Base-by-base conservation (phyloP, 2,329 filamentous ascomycete species). In the Colletotrichum lentis region DNA sequence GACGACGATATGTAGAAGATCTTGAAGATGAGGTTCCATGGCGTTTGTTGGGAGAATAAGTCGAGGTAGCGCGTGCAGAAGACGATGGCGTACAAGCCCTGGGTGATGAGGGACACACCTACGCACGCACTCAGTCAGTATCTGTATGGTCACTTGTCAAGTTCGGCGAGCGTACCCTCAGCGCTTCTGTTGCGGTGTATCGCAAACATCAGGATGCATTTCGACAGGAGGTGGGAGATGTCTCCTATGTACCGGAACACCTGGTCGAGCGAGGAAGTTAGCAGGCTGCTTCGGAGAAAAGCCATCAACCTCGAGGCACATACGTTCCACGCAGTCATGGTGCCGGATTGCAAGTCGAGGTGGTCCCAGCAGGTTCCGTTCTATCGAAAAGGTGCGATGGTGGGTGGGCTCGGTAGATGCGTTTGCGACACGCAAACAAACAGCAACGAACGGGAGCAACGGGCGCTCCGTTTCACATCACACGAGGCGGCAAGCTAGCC, bases 91-190 rank as follows among this genome's bases (percentile, higher is more conserved):
- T 98, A 98, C 72, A 97, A 88, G 64, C 90, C 85, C 80, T 98
- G 95, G 1, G 92, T 97, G 74, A 98, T 92, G 76, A 97, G 89
- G 27, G 94, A 97, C 69, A 97, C 91, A 68, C 94, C 91, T 92
- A 72, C n/a, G 54, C 37, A 56, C 41, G 31, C 5, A 11, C 11
- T 56, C 37, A 63, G 72, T 74, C 67, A 73, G 70, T 54, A 62
- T 52, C 54, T 53, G 62, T 53, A 6, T 4, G 2, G 10, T 39
- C 1, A 7, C 10, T n/a, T 22, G 18, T 16, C 11, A 52, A 61
- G 46, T 10, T 37, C 37, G 16, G 52, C 24, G 31, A 57, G 64
- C 76, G 57, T 79, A 89, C 90, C 93, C 84, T 97, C 94, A 55
- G 94, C 91, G 77, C 91, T 96, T 76, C 87, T 87, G 77, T 97